Percentiles rank a stretch among this genome's conserved stretches.
These are phyloP conservation scores for Ascochyta rabiei DNA, from an alignment of 2,329 filamentous ascomycete species.

Conservation along the genomic window DNA sequence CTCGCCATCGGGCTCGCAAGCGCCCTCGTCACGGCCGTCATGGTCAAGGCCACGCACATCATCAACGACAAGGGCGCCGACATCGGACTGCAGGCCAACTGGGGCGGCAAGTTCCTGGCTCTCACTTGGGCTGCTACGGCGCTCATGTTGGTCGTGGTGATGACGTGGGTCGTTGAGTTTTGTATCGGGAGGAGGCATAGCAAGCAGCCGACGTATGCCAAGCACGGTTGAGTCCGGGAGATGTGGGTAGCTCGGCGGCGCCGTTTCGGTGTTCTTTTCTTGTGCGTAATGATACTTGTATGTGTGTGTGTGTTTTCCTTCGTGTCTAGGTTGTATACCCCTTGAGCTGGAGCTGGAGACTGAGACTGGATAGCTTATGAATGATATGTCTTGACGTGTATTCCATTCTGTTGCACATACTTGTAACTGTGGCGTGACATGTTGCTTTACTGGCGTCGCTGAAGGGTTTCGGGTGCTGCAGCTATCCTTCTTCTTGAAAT, in stretches of 20 bases:
- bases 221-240: slow-evolving; percentile 26
- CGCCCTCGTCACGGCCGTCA: slow-evolving; percentile 71
- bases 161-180: slow-evolving; percentile 39
- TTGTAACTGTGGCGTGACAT: too few species aligned
- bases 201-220: slow-evolving; percentile 21
- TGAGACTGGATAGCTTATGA: slow-evolving; percentile 7
- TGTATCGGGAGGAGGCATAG: slow-evolving; percentile 32
- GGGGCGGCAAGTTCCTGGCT: slow-evolving; percentile 61
- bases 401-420: too few species aligned
- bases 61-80: slow-evolving; percentile 61
- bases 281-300: too few species aligned
- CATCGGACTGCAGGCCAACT: slow-evolving; percentile 57
- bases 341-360: slow-evolving; percentile 11
- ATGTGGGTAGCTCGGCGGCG: neutral
- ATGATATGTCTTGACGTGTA: neutral
- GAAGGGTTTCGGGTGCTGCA: too few species aligned
- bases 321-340: slow-evolving; percentile 13
- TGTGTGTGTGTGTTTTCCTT: neutral
- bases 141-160: slow-evolving; percentile 49
- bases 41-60: slow-evolving; percentile 58
- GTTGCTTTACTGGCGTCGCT: too few species aligned
- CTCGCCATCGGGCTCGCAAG: slow-evolving; percentile 71
- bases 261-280: slow-evolving; percentile 1
- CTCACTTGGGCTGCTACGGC: slow-evolving; percentile 65
- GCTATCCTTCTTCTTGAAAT: too few species aligned